A percentile compares a stretch with the other conserved stretches of the same genome.
Conservation (phyloP, 2,329 filamentous ascomycete genomes). For the Botrytis fragariae region DNA sequence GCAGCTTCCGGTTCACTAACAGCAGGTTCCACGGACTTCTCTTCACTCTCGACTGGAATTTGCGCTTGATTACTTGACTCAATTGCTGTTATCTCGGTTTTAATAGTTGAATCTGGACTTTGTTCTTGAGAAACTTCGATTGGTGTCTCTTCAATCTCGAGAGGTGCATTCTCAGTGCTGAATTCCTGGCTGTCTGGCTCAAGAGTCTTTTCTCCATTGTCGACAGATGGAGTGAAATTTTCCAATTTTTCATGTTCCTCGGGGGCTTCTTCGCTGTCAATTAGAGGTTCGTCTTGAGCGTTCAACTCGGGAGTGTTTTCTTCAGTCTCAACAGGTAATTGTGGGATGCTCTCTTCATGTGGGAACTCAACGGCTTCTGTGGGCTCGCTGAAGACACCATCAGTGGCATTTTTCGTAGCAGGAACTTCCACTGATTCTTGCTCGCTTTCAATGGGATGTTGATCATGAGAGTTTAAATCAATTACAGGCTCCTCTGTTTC, state of each 20-base stretch:
- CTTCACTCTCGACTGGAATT: background rate
- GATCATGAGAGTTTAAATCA: background rate
- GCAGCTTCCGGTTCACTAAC: background rate
- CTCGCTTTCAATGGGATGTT: background rate
- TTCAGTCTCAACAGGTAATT: background rate
- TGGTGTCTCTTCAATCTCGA: background rate
- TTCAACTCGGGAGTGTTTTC: background rate
- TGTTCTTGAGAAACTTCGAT: background rate
- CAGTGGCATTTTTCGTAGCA: background rate
- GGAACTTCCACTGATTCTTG: background rate
- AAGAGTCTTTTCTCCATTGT: background rate
- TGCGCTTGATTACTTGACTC: background rate
- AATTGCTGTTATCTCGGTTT: background rate
- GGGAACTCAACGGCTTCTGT: too few relatives aligned
- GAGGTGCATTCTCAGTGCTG: background rate
- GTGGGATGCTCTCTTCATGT: too few relatives aligned
- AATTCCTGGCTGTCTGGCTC: background rate
- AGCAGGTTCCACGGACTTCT: background rate
- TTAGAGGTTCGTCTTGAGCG: rapidly evolving
- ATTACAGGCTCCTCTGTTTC: background rate
- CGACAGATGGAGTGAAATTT: background rate
- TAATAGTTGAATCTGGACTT: background rate
- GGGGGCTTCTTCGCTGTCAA: rapidly evolving
- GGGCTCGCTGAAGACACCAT: background rate
- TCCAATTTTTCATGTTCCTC: background rate